Conservation (phyloP, 2,329 filamentous ascomycete species). For the Hypoxylon sp. region DNA sequence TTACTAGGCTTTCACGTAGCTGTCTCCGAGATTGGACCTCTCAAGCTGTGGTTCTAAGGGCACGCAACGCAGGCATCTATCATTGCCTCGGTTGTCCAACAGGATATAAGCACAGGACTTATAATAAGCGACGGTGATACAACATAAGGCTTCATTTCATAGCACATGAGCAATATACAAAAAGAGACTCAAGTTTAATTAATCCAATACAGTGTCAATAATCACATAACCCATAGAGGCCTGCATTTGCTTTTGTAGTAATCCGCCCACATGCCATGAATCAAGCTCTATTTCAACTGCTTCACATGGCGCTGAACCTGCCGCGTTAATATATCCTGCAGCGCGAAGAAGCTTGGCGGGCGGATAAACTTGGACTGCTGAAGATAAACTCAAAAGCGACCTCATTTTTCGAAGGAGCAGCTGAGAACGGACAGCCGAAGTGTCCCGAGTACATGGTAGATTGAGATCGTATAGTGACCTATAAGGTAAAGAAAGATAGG, state of each 20-base stretch:
- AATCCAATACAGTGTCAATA: background rate
- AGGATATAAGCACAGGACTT: background rate
- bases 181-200: slow-evolving; percentile 8
- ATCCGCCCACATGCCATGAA: slow-evolving; percentile 18
- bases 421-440: slow-evolving; percentile 28
- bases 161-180: slow-evolving; percentile 19
- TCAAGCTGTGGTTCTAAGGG: background rate
- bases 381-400: slow-evolving; percentile 2
- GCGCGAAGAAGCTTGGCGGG: slow-evolving; percentile 22
- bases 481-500: slow-evolving; percentile 33
- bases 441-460: slow-evolving; percentile 23
- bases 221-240: background rate
- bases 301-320: slow-evolving; percentile 20
- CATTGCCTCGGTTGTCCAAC: background rate
- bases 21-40: background rate
- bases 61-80: background rate
- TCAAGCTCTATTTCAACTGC: slow-evolving; percentile 17
- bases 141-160: slow-evolving; percentile 15
- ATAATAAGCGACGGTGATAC: slow-evolving; percentile 18
- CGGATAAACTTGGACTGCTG: background rate
- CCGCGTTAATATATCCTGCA: slow-evolving; percentile 32
- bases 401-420: slow-evolving; percentile 5
- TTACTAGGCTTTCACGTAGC: background rate
- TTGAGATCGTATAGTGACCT: slow-evolving; percentile 12
- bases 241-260: slow-evolving; percentile 26